Evolutionary conservation across 768 basidiomycete species (phyloP).

Genomic region (Lactarius deliciosus): DNA sequence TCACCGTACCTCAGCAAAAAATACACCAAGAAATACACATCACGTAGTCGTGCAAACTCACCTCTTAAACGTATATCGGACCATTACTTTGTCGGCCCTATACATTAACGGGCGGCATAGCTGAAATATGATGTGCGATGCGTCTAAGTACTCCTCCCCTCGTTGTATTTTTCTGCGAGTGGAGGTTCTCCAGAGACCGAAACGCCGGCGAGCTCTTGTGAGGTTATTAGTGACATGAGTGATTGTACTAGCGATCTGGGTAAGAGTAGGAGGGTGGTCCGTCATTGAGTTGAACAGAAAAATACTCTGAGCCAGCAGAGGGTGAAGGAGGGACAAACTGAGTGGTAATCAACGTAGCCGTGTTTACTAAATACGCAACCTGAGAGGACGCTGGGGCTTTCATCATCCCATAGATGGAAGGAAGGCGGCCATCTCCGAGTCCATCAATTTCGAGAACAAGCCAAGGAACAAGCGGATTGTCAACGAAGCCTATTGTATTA

Average conservation of each 20-base stretch:
- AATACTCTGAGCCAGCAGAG: not conserved
- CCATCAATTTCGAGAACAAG: not conserved
- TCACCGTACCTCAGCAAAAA: not conserved
- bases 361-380: not conserved
- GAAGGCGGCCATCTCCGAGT: not conserved
- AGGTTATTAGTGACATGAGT: not conserved
- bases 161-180: not conserved
- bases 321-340: not conserved
- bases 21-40: too few species aligned
- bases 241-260: accelerated
- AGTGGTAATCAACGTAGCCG: not conserved
- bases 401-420: not conserved
- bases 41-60: too few species aligned
- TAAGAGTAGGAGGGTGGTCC: not conserved
- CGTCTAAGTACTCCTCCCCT: too few species aligned
- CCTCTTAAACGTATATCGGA: too few species aligned
- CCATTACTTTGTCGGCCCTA: too few species aligned
- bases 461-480: not conserved
- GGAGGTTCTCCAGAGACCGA: not conserved
- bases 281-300: not conserved
- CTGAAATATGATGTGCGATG: too few species aligned
- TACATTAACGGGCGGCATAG: too few species aligned
- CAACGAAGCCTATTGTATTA: not conserved
- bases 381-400: not conserved
- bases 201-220: not conserved